These are phyloP conservation scores for Pseudofabraea citricarpa DNA, from an alignment of 2,329 filamentous ascomycete species.

Conservation along the genomic window DNA sequence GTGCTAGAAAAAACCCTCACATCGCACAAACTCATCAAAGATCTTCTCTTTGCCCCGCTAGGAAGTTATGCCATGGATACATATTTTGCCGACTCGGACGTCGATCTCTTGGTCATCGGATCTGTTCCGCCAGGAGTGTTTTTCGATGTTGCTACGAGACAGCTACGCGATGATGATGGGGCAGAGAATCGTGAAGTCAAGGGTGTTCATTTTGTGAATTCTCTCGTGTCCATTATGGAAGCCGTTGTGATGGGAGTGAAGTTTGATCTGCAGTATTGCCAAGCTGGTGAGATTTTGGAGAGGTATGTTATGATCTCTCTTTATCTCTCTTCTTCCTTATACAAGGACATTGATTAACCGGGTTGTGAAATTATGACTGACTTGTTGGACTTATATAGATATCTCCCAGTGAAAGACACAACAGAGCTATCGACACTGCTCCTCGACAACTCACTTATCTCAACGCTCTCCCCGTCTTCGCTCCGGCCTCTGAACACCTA, in stretches of 20 bases:
- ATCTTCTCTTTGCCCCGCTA: slow-evolving; percentile 32
- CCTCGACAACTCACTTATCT: slow-evolving; percentile 29
- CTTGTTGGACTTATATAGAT: slow-evolving; percentile 2
- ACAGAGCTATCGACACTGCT: slow-evolving; percentile 5
- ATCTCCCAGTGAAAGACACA: slow-evolving; percentile 1
- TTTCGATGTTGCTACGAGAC: slow-evolving; percentile 6
- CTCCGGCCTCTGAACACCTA: slow-evolving; percentile 60
- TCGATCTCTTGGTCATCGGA: slow-evolving; percentile 59
- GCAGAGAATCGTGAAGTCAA: slow-evolving; percentile 5
- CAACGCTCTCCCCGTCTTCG: slow-evolving; percentile 49
- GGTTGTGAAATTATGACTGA: background rate
- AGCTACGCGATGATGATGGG: slow-evolving; percentile 2
- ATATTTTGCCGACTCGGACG: slow-evolving; percentile 51
- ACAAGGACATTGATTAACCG: too few relatives aligned
- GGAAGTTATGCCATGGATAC: slow-evolving; percentile 61
- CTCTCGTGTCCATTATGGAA: slow-evolving; percentile 52
- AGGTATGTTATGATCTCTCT: slow-evolving; percentile 28
- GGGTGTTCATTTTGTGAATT: slow-evolving; percentile 46
- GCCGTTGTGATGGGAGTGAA: slow-evolving; percentile 52
- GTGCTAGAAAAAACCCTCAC: slow-evolving; percentile 39
- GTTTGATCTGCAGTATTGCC: slow-evolving; percentile 64
- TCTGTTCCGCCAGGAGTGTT: slow-evolving; percentile 8
- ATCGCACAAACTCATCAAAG: slow-evolving; percentile 23
- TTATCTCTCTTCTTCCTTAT: too few relatives aligned
- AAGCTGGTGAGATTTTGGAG: slow-evolving; percentile 49